Conservation (phyloP, 192 early-diverging fungal genomes). For the Umbelopsis vinacea region DNA sequence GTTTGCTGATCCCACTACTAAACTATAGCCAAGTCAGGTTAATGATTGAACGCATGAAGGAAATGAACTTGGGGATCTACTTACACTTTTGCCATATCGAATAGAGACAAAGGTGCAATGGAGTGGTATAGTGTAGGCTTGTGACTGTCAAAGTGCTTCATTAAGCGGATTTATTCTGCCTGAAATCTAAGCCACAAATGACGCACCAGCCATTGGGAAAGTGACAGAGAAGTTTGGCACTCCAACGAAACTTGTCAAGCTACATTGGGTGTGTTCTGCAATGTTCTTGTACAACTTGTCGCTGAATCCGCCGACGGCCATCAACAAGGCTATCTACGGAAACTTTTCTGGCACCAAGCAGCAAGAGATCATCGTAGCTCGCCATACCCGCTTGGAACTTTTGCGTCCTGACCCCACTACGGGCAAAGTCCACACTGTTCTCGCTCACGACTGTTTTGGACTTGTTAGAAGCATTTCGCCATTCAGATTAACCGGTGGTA, state of each 20-base stretch:
- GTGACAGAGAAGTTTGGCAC: not conserved
- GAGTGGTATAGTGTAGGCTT: too few relatives aligned
- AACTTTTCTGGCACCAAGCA: conserved; percentile 91
- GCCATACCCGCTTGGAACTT: conserved; percentile 79
- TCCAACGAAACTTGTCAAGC: not conserved
- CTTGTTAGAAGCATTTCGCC: conserved; percentile 79
- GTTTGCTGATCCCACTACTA: conserved; percentile 78
- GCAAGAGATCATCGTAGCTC: conserved; percentile 88
- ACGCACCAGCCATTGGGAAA: conserved; percentile 20
- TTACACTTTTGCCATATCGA: conserved; percentile 13
- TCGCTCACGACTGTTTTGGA: conserved; percentile 84
- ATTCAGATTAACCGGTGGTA: conserved; percentile 88
- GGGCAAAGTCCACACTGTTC: conserved; percentile 76
- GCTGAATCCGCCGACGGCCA: conserved; percentile 79
- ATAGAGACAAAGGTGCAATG: not conserved
- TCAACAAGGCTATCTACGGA: conserved; percentile 81
- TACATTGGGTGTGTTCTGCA: conserved; percentile 6
- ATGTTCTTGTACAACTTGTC: conserved; percentile 92
- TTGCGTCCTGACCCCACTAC: conserved; percentile 75
- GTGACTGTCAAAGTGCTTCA: not conserved
- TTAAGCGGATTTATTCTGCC: too few relatives aligned
- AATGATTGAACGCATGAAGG: not conserved
- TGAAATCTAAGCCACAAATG: conserved; percentile 12
- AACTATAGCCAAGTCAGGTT: conserved; percentile 38
- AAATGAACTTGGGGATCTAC: not conserved